Evolutionary conservation across 2,329 filamentous ascomycete genomes (phyloP), one percentile per base, ranked within the genome.

Genomic region (Calonectria fujianensis): DNA sequence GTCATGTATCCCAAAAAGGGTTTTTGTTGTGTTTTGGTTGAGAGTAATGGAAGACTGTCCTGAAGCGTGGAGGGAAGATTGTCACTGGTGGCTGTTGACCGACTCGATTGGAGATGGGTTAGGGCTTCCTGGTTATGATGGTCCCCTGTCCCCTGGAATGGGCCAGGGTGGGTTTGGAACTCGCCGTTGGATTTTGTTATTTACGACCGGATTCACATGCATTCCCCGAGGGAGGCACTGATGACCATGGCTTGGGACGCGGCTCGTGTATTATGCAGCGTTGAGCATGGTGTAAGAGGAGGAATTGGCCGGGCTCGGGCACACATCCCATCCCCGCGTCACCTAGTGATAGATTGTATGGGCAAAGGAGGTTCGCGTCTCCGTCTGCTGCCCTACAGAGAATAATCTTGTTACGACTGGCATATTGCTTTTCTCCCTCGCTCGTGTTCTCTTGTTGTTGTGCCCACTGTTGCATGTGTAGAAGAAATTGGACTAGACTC

Each of bases 351-450:
- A 84, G 83, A 85, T 83, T 84, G 82, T 82, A 84, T 77, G 83
- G 84, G 82, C 79, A 80, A 82, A 80, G 76, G 80, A 80, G 84
- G 84, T 84, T 85, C 83, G 80, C 83, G 76, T 82, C 82, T 82
- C 77, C 77, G 79, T 81, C 75, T 77, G 78, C 70, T 81, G 79
- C 78, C 79, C 79, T 78, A 75, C 78, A 80, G 78, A 80, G 78
- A 81, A 79, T 82, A 79, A 82, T 82, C 74, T 79, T 82, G 80
- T 79, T 83, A 78, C 76, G 79, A 80, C 75, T 80, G 79, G 79
- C 75, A 81, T 81, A 79, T 72, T 75, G 0, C 24, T 78, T 78
- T 79, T 37, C 76, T 79, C 76, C 76, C 64, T 61, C 32, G 35
- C 51, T 73, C 35, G 61, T 45, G 35, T 67, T 61, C n/a, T 45